phyloP scores from a whole-genome alignment of 805 yeast genomes.

The Torulaspora maleeae region DNA sequence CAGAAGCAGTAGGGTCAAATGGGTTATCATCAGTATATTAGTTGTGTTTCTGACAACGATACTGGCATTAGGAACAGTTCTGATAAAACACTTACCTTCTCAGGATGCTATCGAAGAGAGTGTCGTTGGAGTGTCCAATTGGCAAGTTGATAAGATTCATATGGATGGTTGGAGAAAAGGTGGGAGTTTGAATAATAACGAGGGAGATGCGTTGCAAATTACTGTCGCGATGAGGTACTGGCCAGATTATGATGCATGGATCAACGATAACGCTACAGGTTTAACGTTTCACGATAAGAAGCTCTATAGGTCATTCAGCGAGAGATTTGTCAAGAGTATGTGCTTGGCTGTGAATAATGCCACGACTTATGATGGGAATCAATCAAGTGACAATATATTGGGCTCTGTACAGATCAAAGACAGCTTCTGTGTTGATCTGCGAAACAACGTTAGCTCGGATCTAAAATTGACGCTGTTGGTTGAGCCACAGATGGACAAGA shows the following conservation, averaged over 20 bases:
- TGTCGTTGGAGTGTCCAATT: conserved; percentile 20
- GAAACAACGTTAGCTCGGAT: conserved; percentile 17
- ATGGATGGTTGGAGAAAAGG: conserved; percentile 32
- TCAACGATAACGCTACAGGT: conserved; percentile 3
- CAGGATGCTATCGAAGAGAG: conserved; percentile 18
- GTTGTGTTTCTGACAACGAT: background rate
- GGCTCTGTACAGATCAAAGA: conserved; percentile 20
- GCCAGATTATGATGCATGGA: conserved; percentile 22
- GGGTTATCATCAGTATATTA: background rate
- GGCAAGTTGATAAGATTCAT: conserved; percentile 19
- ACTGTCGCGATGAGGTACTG: conserved; percentile 13
- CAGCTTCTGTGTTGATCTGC: conserved; percentile 26
- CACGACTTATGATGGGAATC: conserved; percentile 24
- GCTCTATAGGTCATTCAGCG: conserved; percentile 16
- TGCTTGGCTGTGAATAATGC: conserved; percentile 28
- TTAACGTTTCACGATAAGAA: conserved; percentile 12
- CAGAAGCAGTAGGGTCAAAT: background rate
- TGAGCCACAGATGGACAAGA: conserved; percentile 27
- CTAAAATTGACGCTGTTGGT: conserved; percentile 24
- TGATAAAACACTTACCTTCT: conserved; percentile 11
- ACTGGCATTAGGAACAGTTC: background rate
- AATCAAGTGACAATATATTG: conserved; percentile 10
- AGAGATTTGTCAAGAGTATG: conserved; percentile 17
- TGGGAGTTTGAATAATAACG: conserved; percentile 18
- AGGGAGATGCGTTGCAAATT: conserved; percentile 22